These are phyloP conservation scores for Ceratocystis destructans DNA, from an alignment of 2,329 filamentous ascomycete species.

Conservation along the genomic window DNA sequence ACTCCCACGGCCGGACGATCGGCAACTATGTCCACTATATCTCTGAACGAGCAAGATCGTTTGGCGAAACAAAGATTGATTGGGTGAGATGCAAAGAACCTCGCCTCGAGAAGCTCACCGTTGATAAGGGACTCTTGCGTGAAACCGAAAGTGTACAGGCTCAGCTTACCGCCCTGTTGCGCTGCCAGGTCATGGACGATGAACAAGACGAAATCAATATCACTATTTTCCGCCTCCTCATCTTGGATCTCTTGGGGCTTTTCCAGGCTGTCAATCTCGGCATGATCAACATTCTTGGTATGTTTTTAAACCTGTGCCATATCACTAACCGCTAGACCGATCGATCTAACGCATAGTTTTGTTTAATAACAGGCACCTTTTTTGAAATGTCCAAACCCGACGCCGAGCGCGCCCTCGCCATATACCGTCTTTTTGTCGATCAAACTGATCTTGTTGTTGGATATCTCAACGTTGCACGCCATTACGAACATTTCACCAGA, in stretches of 20 bases:
- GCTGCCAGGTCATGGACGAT: constrained; percentile 74
- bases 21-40: constrained; percentile 83
- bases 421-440: constrained; percentile 82
- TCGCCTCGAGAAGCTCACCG: constrained; percentile 67
- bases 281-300: constrained; percentile 91
- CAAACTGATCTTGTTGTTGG: constrained; percentile 89
- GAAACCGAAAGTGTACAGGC: constrained; percentile 85
- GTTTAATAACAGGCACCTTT: constrained; percentile 57
- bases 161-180: constrained; percentile 71
- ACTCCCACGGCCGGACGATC: constrained; percentile 91
- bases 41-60: constrained; percentile 66
- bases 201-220: constrained; percentile 96
- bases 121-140: constrained; percentile 82
- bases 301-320: constrained; percentile 23
- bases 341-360: constrained; percentile 14
- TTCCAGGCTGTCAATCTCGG: constrained; percentile 96
- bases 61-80: constrained; percentile 71
- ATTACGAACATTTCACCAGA: constrained; percentile 82
- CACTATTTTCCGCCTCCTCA: constrained; percentile 81
- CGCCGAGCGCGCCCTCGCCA: constrained; percentile 77
- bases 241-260: constrained; percentile 74
- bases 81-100: constrained; percentile 75
- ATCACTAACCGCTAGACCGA: background rate
- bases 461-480: constrained; percentile 72
- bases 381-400: constrained; percentile 96